Base-by-base conservation (phyloP, 805 yeast genomes). In the Barnettozyma populi region DNA sequence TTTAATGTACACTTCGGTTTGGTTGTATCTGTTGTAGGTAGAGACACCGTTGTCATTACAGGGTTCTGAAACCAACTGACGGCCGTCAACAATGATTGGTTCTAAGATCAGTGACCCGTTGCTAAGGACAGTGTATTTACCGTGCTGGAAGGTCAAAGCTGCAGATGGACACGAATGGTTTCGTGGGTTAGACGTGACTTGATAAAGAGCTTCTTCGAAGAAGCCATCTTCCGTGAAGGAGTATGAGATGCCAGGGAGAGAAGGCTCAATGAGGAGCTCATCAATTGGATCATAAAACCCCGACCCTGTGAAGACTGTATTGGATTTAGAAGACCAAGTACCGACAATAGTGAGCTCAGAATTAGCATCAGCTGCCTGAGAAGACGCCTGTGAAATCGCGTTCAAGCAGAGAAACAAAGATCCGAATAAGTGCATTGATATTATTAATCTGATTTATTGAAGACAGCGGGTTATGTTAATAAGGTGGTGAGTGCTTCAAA, bases 211-310 rank as follows among this genome's bases (percentile, higher is more conserved):
- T 65, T 86, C 87, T 68, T 94, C 99, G 64, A 76, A 94, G 65
- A 72, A 79, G 5, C 98, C 98, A 67, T 94, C 98, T 21, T 76
- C 83, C 1, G 97, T 90, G 72, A 94, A 94, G 2, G 97, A 88
- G 67, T 84, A 88, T 5, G 95, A 84, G 47, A 92, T 79, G 35
- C 99, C 99, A 2, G 99, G 97, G 37, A 94, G 74, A 8, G 90
- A 92, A 2, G 99, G 99, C 65, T 94, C 99, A 52, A 90, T 87
- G 49, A 94, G 71, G 16, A 92, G 77, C 66, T 94, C 99, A 63
- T 92, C 97, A 25, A 90, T 86, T 2, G 99, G 99, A 65, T 94
- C 98, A 64, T 80, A 94, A 63, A 94, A 94, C 2, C 90, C 86
- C 7, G 98, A 96, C 0, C 99, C 99, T 1, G 99, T 94, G 71